phyloP scores from a whole-genome alignment of 257 asterid genomes.

The Cynanchum wilfordii region DNA sequence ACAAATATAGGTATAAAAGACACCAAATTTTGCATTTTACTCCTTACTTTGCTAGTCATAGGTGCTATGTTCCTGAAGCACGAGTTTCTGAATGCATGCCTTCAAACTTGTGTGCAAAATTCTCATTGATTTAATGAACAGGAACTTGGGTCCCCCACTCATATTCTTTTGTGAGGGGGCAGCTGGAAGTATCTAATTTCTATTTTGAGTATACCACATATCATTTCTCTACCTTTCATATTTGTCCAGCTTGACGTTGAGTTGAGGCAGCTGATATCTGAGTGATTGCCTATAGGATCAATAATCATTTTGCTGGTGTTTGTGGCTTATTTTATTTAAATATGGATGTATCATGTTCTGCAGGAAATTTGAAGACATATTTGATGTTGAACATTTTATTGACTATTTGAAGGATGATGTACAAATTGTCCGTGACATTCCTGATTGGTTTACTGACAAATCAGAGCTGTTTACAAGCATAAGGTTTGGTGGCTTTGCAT shows the following conservation, averaged over 20 bases:
- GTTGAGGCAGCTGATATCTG: neutral
- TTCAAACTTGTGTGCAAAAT: neutral
- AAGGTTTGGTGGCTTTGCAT: constrained; percentile 39
- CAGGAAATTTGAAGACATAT: constrained; percentile 99
- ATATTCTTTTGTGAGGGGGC: neutral
- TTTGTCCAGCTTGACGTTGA: neutral
- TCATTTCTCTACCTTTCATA: neutral
- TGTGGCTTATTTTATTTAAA: neutral
- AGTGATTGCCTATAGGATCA: neutral
- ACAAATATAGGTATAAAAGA: no score
- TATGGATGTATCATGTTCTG: constrained; percentile 18
- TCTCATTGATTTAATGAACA: neutral
- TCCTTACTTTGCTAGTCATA: neutral
- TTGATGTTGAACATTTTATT: constrained; percentile 93
- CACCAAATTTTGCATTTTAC: neutral
- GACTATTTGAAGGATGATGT: constrained; percentile 91
- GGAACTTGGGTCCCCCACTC: neutral
- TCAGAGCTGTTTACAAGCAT: constrained; percentile 89
- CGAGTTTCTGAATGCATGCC: neutral
- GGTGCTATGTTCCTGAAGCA: neutral
- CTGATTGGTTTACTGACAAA: constrained; percentile 99
- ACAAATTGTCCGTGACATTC: constrained; percentile 86
- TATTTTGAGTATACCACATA: neutral
- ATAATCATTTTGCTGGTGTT: neutral
- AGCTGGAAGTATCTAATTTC: neutral